Evolutionary conservation across 768 basidiomycete species (phyloP), one percentile per base, ranked within the genome.

Genomic region (Leucocoprinus leucothites): DNA sequence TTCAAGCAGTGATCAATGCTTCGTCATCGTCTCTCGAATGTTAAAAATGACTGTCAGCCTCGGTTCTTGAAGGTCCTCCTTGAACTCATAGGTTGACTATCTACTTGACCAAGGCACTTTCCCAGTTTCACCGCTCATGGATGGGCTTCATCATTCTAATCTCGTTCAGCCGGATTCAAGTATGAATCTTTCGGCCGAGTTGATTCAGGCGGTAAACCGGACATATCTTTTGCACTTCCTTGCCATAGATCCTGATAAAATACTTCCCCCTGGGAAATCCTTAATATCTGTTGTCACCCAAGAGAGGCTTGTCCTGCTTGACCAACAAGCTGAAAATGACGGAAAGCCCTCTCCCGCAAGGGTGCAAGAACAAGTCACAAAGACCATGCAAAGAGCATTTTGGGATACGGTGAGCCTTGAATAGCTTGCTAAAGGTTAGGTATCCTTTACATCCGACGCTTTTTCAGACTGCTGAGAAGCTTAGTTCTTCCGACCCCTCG

Each of bases 221-320:
- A 74, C 79, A 0, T 85, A 84, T 64, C 84, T 86, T 59, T 75
- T 90, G 8, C 85, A 88, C 63, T 59, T 81, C n/a, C 80, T 91
- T 9, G 82, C 83, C 3, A 85, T 78, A 2, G 79, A 89, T 40
- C 81, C 86, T 5, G 62, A 71, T 0, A 76, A 73, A 43, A 76
- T 86, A 7, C 69, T 90, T n/a, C 86, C 89, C 2, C 79, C 83
- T 1, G 85, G 85, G 48, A 91, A 91, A 66, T 87, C 87, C 0
- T 70, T 89, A 3, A 67, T 89, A 3, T 87, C 88, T 7, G 78
- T 84, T 71, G 21, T 56, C 6, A 24, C 48, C n/a, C 47, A 49
- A 25, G 54, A 56, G 28, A 48, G 35, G 18, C 71, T 90, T 66
- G 64, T 69, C 19, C 70, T 70, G 44, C 9, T n/a, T n/a, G 63